Conservation (phyloP, 306 rosid species). For the Gleditsia sinensis region DNA sequence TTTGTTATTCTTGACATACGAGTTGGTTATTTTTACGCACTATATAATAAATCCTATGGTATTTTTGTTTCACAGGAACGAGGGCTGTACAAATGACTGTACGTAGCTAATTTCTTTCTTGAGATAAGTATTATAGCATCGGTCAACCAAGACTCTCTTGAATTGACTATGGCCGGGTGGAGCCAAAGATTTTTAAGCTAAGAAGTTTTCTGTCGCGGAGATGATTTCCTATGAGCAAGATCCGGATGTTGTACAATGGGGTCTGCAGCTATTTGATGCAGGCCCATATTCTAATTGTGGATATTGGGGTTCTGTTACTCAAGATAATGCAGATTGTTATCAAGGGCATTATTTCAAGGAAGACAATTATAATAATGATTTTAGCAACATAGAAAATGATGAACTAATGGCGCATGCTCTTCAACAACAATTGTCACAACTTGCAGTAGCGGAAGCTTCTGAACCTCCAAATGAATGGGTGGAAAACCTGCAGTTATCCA, state of each 20-base stretch:
- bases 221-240: slow-evolving; percentile 16
- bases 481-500: not conserved
- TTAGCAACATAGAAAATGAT: not conserved
- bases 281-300: slow-evolving; percentile 4
- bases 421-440: slow-evolving; percentile 12
- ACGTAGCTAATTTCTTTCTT: too few species aligned
- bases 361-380: slow-evolving; percentile 5
- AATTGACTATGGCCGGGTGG: not conserved
- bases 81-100: not conserved
- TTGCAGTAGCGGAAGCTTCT: not conserved
- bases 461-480: slow-evolving; percentile 4
- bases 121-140: too few species aligned
- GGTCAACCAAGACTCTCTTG: not conserved
- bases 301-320: not conserved
- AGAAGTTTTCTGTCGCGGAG: not conserved
- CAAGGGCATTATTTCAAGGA: not conserved
- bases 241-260: slow-evolving; percentile 12
- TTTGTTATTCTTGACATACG: too few species aligned
- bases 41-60: too few species aligned
- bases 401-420: not conserved
- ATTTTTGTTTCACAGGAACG: not conserved
- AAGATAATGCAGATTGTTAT: not conserved
- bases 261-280: slow-evolving; percentile 8
- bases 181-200: too few species aligned
- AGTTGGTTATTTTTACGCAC: too few species aligned